These are phyloP conservation scores for Sporothrix inflata DNA, from an alignment of 2,329 filamentous ascomycete genomes.

Conservation along the genomic window DNA sequence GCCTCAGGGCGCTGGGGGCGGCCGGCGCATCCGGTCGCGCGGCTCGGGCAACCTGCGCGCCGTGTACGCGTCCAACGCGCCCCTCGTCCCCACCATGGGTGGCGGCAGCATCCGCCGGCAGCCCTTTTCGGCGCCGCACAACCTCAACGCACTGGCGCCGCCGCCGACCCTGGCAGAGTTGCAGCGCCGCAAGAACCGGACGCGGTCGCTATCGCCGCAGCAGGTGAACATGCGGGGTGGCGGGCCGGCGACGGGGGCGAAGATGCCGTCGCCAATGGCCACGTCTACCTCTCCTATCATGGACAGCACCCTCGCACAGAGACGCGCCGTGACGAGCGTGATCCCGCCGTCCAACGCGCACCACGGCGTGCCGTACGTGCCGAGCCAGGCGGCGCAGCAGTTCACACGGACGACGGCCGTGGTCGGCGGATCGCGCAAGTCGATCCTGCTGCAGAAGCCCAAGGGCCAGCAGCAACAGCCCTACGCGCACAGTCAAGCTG, in stretches of 20 bases:
- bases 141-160: neutral
- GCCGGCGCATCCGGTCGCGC: conserved; percentile 13
- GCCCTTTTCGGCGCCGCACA: conserved; percentile 18
- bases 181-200: conserved; percentile 3
- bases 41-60: conserved; percentile 23
- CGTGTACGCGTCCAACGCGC: neutral
- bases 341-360: conserved; percentile 3
- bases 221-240: neutral
- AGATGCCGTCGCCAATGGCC: neutral
- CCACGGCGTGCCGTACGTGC: conserved; percentile 49
- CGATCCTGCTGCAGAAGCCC: neutral
- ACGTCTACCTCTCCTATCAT: too few relatives aligned
- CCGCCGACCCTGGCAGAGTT: neutral
- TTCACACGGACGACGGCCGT: conserved; percentile 59
- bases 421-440: neutral
- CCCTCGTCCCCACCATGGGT: neutral
- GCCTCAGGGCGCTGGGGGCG: too few relatives aligned
- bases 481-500: neutral
- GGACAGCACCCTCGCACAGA: neutral
- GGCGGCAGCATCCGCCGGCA: conserved; percentile 5
- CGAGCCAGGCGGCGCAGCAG: conserved; percentile 57
- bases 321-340: neutral
- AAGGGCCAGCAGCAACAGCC: neutral
- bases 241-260: neutral
- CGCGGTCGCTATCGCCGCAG: conserved; percentile 1